Evolutionary conservation across 2,329 filamentous ascomycete species (phyloP).

Genomic region (Fusarium sambucinum): DNA sequence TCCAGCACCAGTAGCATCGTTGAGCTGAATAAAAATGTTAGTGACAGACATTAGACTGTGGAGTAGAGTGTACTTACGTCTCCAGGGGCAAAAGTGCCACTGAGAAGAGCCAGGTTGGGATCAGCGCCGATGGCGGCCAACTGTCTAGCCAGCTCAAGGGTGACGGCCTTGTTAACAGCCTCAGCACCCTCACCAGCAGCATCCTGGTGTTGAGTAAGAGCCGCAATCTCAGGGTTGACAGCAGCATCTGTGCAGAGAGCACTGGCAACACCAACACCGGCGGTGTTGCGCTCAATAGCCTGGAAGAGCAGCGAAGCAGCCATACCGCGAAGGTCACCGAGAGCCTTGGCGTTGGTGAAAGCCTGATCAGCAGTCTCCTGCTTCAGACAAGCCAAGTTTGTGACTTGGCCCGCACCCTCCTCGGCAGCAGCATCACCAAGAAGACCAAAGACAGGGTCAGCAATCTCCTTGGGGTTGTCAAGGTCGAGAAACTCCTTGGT

Average conservation of each 20-base stretch:
- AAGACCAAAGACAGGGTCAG: constrained; percentile 15
- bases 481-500: constrained; percentile 13
- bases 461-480: constrained; percentile 21
- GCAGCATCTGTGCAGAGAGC: constrained; percentile 14
- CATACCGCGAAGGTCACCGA: constrained; percentile 65
- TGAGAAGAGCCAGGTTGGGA: constrained; percentile 19
- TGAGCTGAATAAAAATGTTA: neutral
- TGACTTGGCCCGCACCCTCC: constrained; percentile 54
- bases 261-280: constrained; percentile 43
- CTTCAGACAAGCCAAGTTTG: constrained; percentile 60
- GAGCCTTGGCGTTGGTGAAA: constrained; percentile 69
- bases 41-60: neutral
- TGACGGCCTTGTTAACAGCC: constrained; percentile 25
- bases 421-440: constrained; percentile 12
- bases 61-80: constrained; percentile 3
- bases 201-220: constrained; percentile 21
- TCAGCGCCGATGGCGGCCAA: constrained; percentile 17
- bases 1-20: constrained; percentile 11
- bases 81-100: constrained; percentile 22
- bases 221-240: constrained; percentile 16
- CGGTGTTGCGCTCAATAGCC: constrained; percentile 65
- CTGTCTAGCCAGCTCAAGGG: constrained; percentile 14
- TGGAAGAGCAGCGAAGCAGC: constrained; percentile 66
- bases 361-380: constrained; percentile 68
- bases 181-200: neutral